Conservation (phyloP, 2,329 filamentous ascomycete genomes). For the Didymella lethalis region DNA sequence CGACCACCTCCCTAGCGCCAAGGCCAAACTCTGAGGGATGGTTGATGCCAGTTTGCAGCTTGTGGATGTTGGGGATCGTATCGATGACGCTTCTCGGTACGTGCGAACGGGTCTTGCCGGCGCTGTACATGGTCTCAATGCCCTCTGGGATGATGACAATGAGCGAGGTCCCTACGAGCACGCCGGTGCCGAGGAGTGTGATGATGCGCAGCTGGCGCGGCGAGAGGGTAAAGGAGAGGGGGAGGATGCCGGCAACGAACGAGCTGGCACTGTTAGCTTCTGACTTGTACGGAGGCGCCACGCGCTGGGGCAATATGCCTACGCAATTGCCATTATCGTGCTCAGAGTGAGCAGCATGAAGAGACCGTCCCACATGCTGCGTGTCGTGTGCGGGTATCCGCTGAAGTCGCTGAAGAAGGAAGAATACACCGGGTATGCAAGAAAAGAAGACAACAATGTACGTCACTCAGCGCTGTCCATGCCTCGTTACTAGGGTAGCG, state of each 20-base stretch:
- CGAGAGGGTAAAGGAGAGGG: conserved; percentile 86
- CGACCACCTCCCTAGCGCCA: conserved; percentile 30
- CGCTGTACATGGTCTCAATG: conserved; percentile 83
- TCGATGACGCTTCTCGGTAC: conserved; percentile 34
- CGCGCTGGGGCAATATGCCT: conserved; percentile 38
- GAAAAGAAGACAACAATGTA: conserved; percentile 12
- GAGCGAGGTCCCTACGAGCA: conserved; percentile 91
- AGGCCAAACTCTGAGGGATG: conserved; percentile 33
- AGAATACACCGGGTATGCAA: conserved; percentile 27
- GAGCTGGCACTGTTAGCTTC: conserved; percentile 66
- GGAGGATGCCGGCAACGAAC: conserved; percentile 89
- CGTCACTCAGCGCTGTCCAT: conserved; percentile 32
- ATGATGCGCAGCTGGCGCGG: conserved; percentile 87
- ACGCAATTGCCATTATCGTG: conserved; percentile 72
- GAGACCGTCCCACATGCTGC: conserved; percentile 66
- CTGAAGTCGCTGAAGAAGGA: conserved; percentile 21
- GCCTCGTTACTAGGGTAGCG: conserved; percentile 12
- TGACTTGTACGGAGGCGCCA: not conserved
- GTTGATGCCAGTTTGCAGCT: conserved; percentile 39
- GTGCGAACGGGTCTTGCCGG: conserved; percentile 45
- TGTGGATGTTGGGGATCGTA: conserved; percentile 36
- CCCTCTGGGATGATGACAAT: conserved; percentile 98
- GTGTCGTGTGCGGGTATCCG: conserved; percentile 25
- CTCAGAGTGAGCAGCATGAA: conserved; percentile 71
- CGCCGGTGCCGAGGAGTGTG: conserved; percentile 90